These are phyloP conservation scores for Saccharomycopsis schoenii DNA, from an alignment of 805 yeast species.

Conservation along the genomic window DNA sequence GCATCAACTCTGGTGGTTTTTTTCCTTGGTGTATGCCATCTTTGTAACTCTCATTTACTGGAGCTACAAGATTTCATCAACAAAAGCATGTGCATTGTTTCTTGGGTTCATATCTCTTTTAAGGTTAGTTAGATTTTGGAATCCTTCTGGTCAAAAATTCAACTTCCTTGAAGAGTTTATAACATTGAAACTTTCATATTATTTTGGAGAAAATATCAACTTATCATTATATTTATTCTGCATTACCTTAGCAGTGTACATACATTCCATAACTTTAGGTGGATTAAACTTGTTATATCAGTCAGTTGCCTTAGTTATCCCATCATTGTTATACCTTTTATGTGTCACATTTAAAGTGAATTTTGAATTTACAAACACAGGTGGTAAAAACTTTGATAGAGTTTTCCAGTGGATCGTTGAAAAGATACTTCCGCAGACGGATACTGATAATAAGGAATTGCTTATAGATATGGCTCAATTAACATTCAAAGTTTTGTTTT, in stretches of 20 bases:
- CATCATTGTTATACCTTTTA: slow-evolving; percentile 29
- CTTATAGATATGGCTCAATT: slow-evolving; percentile 29
- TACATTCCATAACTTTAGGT: slow-evolving; percentile 20
- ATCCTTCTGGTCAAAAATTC: slow-evolving; percentile 81
- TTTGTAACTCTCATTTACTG: background rate
- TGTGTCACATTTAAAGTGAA: slow-evolving; percentile 13
- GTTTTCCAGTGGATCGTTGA: slow-evolving; percentile 7
- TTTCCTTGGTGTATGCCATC: slow-evolving; percentile 30
- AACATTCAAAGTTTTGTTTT: slow-evolving; percentile 27
- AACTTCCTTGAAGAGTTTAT: slow-evolving; percentile 25
- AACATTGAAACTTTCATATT: slow-evolving; percentile 7
- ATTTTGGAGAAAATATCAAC: background rate
- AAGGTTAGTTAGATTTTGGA: slow-evolving; percentile 72
- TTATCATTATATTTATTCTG: slow-evolving; percentile 4
- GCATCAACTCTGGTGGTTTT: slow-evolving; percentile 94
- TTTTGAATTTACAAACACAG: slow-evolving; percentile 14
- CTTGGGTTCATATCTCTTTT: slow-evolving; percentile 23
- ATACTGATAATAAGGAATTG: slow-evolving; percentile 24
- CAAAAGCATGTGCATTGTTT: slow-evolving; percentile 19
- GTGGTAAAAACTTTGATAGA: slow-evolving; percentile 12
- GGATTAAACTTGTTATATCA: slow-evolving; percentile 24
- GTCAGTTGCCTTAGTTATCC: slow-evolving; percentile 32
- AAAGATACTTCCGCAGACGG: slow-evolving; percentile 14
- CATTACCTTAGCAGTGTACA: background rate
- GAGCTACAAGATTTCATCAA: background rate